Conservation (phyloP, 2,329 filamentous ascomycete species). For the Neurospora sp. region DNA sequence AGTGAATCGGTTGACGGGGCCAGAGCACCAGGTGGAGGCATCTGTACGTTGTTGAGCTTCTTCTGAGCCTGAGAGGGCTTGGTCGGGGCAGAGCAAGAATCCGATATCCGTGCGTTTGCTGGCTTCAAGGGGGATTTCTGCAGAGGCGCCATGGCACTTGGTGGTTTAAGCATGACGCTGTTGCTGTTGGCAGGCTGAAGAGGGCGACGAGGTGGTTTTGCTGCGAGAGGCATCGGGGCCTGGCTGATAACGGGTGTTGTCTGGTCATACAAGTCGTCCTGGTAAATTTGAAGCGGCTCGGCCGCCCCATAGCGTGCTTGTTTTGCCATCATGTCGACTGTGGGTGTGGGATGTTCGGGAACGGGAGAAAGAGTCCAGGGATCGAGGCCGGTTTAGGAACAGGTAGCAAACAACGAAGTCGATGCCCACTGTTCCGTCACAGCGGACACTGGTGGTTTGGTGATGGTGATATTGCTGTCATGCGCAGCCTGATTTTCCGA, state of each 20-base stretch:
- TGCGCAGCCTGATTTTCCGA: background rate
- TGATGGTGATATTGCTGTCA: background rate
- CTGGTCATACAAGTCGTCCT: conserved; percentile 39
- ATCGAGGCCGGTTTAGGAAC: background rate
- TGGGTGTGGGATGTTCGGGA: background rate
- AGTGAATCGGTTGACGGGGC: conserved; percentile 54
- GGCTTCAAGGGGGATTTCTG: conserved; percentile 61
- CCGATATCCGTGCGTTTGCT: conserved; percentile 37
- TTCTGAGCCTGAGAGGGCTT: conserved; percentile 38
- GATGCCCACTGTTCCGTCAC: background rate
- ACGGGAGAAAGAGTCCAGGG: background rate
- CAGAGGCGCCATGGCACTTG: conserved; percentile 32
- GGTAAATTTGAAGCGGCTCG: conserved; percentile 41
- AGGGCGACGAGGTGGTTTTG: conserved; percentile 37
- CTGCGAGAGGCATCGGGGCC: conserved; percentile 43
- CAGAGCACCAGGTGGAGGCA: conserved; percentile 52
- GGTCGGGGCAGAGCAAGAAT: conserved; percentile 52
- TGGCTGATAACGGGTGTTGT: conserved; percentile 41
- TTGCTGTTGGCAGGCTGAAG: conserved; percentile 46
- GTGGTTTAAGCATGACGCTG: conserved; percentile 53
- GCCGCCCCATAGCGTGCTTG: conserved; percentile 36
- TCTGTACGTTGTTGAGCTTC: conserved; percentile 56
- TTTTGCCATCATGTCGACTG: conserved; percentile 35
- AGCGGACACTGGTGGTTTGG: background rate
- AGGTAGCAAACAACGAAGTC: background rate